These are phyloP conservation scores for Craterostigma plantagineum DNA, from an alignment of 257 asterid species.

Conservation along the genomic window DNA sequence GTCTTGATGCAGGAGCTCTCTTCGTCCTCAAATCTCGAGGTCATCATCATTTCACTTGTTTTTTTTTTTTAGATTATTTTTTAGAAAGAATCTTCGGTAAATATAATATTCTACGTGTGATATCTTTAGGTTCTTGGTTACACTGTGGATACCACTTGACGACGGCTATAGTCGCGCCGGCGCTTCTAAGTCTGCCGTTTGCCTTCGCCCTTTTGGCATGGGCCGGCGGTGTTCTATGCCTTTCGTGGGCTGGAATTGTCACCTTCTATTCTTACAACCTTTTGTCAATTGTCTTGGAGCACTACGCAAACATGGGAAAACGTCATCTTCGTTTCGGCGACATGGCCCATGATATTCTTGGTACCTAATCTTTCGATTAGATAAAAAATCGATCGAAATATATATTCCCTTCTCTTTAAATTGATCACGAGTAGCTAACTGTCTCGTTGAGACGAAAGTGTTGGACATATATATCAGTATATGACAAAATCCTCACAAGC, in stretches of 20 bases:
- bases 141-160: constrained; percentile 65
- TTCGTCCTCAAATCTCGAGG: constrained; percentile 3
- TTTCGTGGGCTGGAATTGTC: constrained; percentile 22
- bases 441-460: too few relatives aligned
- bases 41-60: too few relatives aligned
- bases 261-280: constrained; percentile 56
- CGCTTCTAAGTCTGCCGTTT: constrained; percentile 42
- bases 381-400: not conserved
- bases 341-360: constrained; percentile 64
- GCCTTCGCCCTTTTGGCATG: constrained; percentile 40
- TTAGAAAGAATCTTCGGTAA: too few relatives aligned
- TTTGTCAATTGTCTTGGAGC: constrained; percentile 41
- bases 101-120: too few relatives aligned
- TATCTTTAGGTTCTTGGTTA: constrained; percentile 43
- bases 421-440: too few relatives aligned
- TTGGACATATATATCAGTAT: too few relatives aligned
- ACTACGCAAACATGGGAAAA: constrained; percentile 37
- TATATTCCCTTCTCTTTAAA: not conserved
- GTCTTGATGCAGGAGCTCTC: constrained; percentile 1
- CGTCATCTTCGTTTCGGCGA: constrained; percentile 57
- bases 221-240: constrained; percentile 37
- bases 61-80: too few relatives aligned
- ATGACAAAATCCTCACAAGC: too few relatives aligned
- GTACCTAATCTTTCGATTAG: constrained; percentile 7
- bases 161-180: constrained; percentile 56